These are phyloP conservation scores for Endoconidiophora polonica DNA, from an alignment of 2,329 filamentous ascomycete genomes.

Conservation along the genomic window DNA sequence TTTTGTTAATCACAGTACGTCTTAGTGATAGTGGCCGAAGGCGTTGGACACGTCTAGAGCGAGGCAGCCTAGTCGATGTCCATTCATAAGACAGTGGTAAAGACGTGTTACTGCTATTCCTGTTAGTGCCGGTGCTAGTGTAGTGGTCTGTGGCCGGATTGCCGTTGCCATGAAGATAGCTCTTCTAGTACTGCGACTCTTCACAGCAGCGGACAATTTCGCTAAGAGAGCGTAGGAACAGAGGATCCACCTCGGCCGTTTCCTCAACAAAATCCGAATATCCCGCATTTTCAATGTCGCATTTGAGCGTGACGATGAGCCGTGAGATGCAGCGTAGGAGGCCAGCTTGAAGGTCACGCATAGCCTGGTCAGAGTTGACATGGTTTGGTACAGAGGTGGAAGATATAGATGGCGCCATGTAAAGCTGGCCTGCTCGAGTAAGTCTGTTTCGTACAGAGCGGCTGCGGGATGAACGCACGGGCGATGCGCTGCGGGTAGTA, in stretches of 20 bases:
- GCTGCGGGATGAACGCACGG: constrained; percentile 10
- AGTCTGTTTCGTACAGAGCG: background rate
- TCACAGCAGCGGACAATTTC: constrained; percentile 11
- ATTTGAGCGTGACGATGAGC: constrained; percentile 31
- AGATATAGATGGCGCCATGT: background rate
- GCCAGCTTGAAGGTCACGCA: constrained; percentile 31
- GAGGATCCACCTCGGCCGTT: constrained; percentile 5
- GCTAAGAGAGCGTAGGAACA: constrained; percentile 10
- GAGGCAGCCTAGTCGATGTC: too few relatives aligned
- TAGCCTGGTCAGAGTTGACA: constrained; percentile 20
- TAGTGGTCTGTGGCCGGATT: background rate
- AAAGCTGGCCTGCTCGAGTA: background rate
- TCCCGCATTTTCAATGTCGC: background rate
- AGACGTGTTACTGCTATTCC: background rate
- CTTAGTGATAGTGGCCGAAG: too few relatives aligned
- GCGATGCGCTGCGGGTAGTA: constrained; percentile 14
- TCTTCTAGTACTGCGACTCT: constrained; percentile 6
- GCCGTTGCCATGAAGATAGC: background rate
- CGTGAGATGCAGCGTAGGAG: constrained; percentile 33
- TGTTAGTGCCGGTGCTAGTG: background rate
- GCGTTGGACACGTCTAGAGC: too few relatives aligned
- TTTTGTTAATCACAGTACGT: too few relatives aligned
- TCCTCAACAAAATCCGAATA: constrained; percentile 5
- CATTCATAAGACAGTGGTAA: too few relatives aligned
- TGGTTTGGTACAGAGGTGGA: constrained; percentile 12